These are phyloP conservation scores for Vaccinium vitisidaea DNA, from an alignment of 148 eudicot genomes.

Conservation along the genomic window DNA sequence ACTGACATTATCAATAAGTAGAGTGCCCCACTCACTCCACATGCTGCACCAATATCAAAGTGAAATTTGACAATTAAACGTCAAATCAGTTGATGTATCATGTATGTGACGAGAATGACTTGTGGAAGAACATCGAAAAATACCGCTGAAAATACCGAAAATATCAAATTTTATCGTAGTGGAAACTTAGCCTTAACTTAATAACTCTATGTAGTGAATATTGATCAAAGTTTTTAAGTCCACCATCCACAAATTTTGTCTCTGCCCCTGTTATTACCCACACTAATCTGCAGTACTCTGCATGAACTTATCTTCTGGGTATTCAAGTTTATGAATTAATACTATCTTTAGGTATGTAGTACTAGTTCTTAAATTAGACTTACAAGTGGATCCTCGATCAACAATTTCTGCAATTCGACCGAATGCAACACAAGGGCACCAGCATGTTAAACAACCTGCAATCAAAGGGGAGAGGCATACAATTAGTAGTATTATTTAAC, in stretches of 20 bases:
- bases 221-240: too few relatives aligned
- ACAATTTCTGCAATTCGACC: slow-evolving; percentile 11
- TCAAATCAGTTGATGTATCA: too few relatives aligned
- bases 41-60: slow-evolving; percentile 13
- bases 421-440: slow-evolving; percentile 11
- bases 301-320: not conserved
- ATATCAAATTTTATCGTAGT: too few relatives aligned
- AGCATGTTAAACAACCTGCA: slow-evolving; percentile 7
- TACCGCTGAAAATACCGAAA: too few relatives aligned
- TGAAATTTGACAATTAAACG: not conserved
- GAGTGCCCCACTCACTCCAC: slow-evolving; percentile 26
- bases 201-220: too few relatives aligned
- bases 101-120: too few relatives aligned
- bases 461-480: not conserved
- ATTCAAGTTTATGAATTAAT: not conserved
- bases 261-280: too few relatives aligned
- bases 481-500: not conserved
- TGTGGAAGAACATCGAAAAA: too few relatives aligned
- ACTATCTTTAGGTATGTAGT: not conserved
- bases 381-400: slow-evolving; percentile 8
- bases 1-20: slow-evolving; percentile 14
- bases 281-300: not conserved
- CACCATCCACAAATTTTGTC: too few relatives aligned
- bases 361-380: not conserved
- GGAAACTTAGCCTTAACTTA: too few relatives aligned